Evolutionary conservation across 805 yeast genomes (phyloP), one percentile per base, ranked within the genome.

Genomic region (Metschnikowia rubicola): DNA sequence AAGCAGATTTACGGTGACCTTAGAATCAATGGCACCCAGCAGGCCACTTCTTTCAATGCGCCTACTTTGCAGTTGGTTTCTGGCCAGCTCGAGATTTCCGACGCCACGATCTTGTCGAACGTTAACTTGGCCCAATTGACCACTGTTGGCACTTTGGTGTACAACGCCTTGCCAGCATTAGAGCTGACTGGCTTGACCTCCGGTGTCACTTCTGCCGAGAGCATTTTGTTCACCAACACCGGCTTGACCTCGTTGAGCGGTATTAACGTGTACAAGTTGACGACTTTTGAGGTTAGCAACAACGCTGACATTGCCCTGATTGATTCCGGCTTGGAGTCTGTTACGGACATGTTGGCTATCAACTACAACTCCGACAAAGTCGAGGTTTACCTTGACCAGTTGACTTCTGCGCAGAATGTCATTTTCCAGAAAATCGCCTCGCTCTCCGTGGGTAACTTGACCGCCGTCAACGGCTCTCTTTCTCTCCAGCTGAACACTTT

Each of bases 131-230:
- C 96, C 55, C 74, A 78, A 59, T 81, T 92, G 66, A 75, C 83
- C 65, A 78, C 87, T 56, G 96, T 90, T 56, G 96, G 96, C 65
- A 70, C 88, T 47, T 80, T 94, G 63, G 71, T 75, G 68, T 83
- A 87, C 74, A 78, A 80, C 63, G 89, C 97, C 58, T 79, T 94
- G 67, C 97, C 97, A 65, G 92, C 90, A 58, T 81, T 92, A 63
- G 69, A 74, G 57, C 62, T 70, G 46, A 79, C 90, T 58, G 82
- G 85, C 70, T 86, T 92, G 70, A 63, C 73, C 44, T 50, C 73
- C 39, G 87, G 87, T 69, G 80, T 94, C 62, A 77, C 87, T 60
- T 75, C 83, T 59, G 91, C 95, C 64, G 79, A 81, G 64, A 70
- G 79, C 48, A 77, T 92, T 58, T 66, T 74, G 65, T 78, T 87